Base-by-base conservation (phyloP, 495 filamentous ascomycete species). In the Friedmanniomyces simplex region DNA sequence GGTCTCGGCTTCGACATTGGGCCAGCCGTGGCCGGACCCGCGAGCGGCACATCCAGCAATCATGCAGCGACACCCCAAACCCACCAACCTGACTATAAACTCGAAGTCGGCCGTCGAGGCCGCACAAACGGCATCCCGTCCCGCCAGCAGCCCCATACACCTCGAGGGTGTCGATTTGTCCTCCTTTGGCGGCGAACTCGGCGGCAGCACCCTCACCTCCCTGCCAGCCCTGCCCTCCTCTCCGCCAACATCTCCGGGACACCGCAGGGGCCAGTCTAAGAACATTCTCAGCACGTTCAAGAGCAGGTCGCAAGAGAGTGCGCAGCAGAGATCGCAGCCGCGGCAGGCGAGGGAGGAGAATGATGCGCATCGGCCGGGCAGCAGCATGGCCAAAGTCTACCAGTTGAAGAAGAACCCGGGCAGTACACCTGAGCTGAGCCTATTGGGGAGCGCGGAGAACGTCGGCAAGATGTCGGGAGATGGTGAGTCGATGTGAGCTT, bases 371-470 rank as follows among this genome's bases (percentile, higher is more conserved):
- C 39, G 32, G 42, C 47, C 56, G 24, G 30, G 22, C 6, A 63
- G 46, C 22, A 63, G 61, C 36, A 59, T 61, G 59, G 54, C 63
- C 25, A 50, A 64, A 26, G 55, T 71, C 24, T 71, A 71, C 48
- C 64, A 67, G 10, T 13, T 70, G 20, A 47, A 63, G 32, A 67
- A 67, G 55, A 62, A 49, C 36, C 57, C 62, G 12, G 69, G 66
- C 42, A 70, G 68, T 25, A 68, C 69, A 20, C 69, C 68, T 3
- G 68, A 71, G 42, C 45, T 71, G 2, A 71, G 66, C 51, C 54
- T 66, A 10, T n/a, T 63, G 7, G 61, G 57, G 13, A 63, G 61
- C 49, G 46, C 34, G 48, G 61, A 63, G 52, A 57, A 54, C 21
- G 52, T 56, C 14, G 34, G 52, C 43, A 58, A 43, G 36, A 25